A percentile compares a stretch with the other conserved stretches of the same genome.
These are phyloP conservation scores for Peronospora destructor DNA, from an alignment of 352 stramenopile species.

Conservation along the genomic window DNA sequence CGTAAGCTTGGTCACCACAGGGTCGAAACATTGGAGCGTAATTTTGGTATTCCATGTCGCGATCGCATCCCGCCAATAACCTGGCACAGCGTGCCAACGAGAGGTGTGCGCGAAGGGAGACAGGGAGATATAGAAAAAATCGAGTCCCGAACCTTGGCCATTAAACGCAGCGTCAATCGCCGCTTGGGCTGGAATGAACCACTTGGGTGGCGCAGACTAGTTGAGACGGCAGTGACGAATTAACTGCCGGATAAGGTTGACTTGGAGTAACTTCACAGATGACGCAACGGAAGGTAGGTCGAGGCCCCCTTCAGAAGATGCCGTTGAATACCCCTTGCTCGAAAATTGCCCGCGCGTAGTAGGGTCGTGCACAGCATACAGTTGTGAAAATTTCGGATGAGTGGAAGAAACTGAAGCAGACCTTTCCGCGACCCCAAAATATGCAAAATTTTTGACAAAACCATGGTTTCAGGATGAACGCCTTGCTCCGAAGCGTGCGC, in stretches of 20 bases:
- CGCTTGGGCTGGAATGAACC: slow-evolving; percentile 3
- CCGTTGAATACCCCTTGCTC: not conserved
- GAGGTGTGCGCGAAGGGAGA: not conserved
- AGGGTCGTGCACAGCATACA: not conserved
- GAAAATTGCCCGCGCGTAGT: not conserved
- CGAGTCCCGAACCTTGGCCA: not conserved
- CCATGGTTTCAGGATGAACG: not conserved
- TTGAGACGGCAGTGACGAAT: slow-evolving; percentile 1
- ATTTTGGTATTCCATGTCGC: slow-evolving; percentile 5
- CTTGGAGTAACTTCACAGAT: slow-evolving; percentile 2
- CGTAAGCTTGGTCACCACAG: slow-evolving; percentile 1
- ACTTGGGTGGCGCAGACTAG: not conserved
- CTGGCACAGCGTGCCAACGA: not conserved
- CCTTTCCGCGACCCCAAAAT: not conserved
- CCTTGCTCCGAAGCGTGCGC: not conserved
- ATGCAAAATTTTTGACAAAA: not conserved
- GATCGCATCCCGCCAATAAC: not conserved
- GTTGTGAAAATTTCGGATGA: not conserved
- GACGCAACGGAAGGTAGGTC: slow-evolving; percentile 1
- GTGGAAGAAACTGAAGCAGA: not conserved
- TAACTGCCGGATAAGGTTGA: slow-evolving; percentile 10
- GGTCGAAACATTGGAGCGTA: slow-evolving; percentile 2
- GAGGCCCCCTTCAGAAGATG: not conserved
- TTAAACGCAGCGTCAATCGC: not conserved
- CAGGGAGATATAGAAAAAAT: slow-evolving; percentile 8